phyloP scores from a whole-genome alignment of 257 asterid genomes.

The Anisodus tanguticus region DNA sequence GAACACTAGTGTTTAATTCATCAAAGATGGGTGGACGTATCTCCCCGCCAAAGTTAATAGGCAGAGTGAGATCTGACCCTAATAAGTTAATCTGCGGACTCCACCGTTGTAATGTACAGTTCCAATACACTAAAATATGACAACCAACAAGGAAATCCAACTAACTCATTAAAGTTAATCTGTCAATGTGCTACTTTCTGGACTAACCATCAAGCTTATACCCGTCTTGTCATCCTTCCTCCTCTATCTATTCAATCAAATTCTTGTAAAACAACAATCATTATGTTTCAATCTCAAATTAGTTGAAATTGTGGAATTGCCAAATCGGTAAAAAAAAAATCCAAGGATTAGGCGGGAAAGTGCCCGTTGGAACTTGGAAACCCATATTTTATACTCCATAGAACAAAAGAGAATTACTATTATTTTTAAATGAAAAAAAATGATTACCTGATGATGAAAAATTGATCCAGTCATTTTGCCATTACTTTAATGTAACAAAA shows the following conservation, averaged over 20 bases:
- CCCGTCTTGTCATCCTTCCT: neutral
- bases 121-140: neutral
- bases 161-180: neutral
- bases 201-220: neutral
- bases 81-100: no score
- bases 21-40: no score
- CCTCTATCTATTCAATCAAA: neutral
- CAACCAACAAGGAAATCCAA: constrained; percentile 14
- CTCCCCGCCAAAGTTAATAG: no score
- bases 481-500: no score
- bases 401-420: no score
- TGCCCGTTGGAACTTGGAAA: neutral
- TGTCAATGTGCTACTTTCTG: neutral
- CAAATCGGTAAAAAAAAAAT: no score
- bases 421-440: no score
- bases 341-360: neutral
- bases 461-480: no score
- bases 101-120: neutral
- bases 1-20: no score
- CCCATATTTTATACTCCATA: no score
- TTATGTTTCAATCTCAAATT: neutral
- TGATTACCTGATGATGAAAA: no score
- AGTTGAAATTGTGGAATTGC: neutral
- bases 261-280: neutral
- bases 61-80: constrained; percentile 53